phyloP scores from a whole-genome alignment of 306 rosid species.

The Purshia tridentata region DNA sequence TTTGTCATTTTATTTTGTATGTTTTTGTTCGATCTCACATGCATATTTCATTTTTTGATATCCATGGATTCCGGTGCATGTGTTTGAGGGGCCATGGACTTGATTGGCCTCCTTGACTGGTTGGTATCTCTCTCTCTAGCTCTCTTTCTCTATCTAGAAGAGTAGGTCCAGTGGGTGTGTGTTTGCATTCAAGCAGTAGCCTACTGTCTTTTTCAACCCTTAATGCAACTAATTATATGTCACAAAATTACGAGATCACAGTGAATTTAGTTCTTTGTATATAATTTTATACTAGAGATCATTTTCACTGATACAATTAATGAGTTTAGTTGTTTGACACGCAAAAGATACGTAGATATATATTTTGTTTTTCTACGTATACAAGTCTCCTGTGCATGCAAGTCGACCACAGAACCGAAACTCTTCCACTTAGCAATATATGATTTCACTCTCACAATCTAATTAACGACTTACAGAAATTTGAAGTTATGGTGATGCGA shows the following conservation, averaged over 20 bases:
- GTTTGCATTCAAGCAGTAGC: background rate
- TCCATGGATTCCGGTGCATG: slow-evolving; percentile 3
- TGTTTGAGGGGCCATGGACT: background rate
- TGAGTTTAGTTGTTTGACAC: background rate
- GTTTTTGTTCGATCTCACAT: background rate
- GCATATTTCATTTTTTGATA: background rate
- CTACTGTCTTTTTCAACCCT: background rate
- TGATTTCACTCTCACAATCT: no score
- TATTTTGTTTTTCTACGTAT: no score
- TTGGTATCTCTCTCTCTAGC: background rate
- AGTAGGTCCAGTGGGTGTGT: no score
- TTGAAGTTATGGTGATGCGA: background rate
- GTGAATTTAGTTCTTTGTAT: background rate
- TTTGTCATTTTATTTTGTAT: background rate
- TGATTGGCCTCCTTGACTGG: slow-evolving; percentile 8
- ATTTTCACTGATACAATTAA: no score
- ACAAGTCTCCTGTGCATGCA: no score
- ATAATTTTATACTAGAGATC: background rate
- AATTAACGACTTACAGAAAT: background rate
- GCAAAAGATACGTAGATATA: background rate
- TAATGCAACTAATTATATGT: no score
- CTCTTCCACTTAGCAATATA: background rate
- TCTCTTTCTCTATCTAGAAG: no score
- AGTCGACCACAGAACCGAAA: no score
- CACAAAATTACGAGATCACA: background rate